These are phyloP conservation scores for Hyphopichia khmerensis DNA, from an alignment of 1,139 yeast genomes.

Conservation along the genomic window DNA sequence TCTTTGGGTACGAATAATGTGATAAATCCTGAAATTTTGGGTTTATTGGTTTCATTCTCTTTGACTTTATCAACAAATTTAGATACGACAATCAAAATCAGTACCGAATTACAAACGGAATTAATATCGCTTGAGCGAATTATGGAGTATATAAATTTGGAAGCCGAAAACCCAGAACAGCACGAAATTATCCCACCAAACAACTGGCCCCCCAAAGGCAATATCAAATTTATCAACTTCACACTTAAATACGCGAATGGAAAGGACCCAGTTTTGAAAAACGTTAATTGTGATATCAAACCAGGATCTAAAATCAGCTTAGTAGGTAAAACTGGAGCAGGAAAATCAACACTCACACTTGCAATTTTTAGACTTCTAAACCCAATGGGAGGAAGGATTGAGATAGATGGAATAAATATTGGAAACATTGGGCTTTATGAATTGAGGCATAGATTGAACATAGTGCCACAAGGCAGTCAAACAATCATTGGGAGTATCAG, in stretches of 20 bases:
- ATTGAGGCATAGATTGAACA: slow-evolving; percentile 31
- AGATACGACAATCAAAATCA: slow-evolving; percentile 20
- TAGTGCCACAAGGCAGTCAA: slow-evolving; percentile 41
- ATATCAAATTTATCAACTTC: slow-evolving; percentile 27
- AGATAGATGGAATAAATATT: slow-evolving; percentile 31
- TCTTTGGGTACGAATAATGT: slow-evolving; percentile 15
- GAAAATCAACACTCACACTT: slow-evolving; percentile 37
- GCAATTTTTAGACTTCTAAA: slow-evolving; percentile 40
- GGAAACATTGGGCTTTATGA: slow-evolving; percentile 32
- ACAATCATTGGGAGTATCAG: slow-evolving; percentile 34
- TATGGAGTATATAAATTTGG: slow-evolving; percentile 21
- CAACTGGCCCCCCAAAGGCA: slow-evolving; percentile 33
- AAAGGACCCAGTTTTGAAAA: slow-evolving; percentile 34
- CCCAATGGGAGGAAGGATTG: slow-evolving; percentile 30
- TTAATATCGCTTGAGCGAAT: slow-evolving; percentile 25
- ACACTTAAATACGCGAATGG: slow-evolving; percentile 34
- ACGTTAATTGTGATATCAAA: slow-evolving; percentile 24
- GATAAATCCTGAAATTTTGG: slow-evolving; percentile 23
- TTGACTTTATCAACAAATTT: slow-evolving; percentile 19
- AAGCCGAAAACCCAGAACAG: slow-evolving; percentile 21
- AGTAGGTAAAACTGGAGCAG: slow-evolving; percentile 46
- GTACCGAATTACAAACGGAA: slow-evolving; percentile 25
- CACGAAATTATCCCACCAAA: slow-evolving; percentile 16
- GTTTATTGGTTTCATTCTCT: slow-evolving; percentile 26
- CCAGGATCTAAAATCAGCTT: slow-evolving; percentile 38